A percentile compares a stretch with the other conserved stretches of the same genome.
phyloP scores from a whole-genome alignment of 1,139 yeast species.

The Yamadazyma atmosphaerica region DNA sequence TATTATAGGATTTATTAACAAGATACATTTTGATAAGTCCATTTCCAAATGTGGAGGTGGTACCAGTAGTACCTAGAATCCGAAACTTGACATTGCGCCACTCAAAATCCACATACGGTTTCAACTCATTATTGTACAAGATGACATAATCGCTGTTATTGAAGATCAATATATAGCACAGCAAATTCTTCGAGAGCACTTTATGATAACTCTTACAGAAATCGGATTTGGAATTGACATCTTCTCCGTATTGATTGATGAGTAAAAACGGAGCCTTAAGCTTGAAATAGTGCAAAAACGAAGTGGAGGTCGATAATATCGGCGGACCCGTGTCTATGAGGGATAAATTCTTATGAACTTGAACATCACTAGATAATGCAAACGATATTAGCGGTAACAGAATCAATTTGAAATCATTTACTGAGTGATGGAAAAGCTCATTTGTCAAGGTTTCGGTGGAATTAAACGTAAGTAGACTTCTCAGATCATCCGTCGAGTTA shows the following conservation, averaged over 20 bases:
- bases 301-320: conserved; percentile 26
- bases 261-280: conserved; percentile 34
- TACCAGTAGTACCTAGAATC: conserved; percentile 36
- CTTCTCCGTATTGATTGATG: conserved; percentile 20
- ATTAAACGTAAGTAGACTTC: conserved; percentile 21
- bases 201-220: conserved; percentile 36
- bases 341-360: conserved; percentile 19
- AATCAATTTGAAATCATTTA: conserved; percentile 21
- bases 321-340: conserved; percentile 16
- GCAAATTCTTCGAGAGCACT: conserved; percentile 31
- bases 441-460: conserved; percentile 34
- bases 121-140: conserved; percentile 33
- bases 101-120: conserved; percentile 36
- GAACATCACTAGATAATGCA: conserved; percentile 30
- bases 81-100: conserved; percentile 32
- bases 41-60: conserved; percentile 41
- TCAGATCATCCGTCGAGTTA: conserved; percentile 12
- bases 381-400: conserved; percentile 31
- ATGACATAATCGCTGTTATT: conserved; percentile 19
- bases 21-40: conserved; percentile 30
- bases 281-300: conserved; percentile 32
- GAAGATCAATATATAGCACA: conserved; percentile 35
- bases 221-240: conserved; percentile 16
- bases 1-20: conserved; percentile 21
- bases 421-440: conserved; percentile 24